Percentiles rank a stretch among this genome's conserved stretches.
Conservation (phyloP, 2,329 filamentous ascomycete genomes). For the Aureobasidium sp. region DNA sequence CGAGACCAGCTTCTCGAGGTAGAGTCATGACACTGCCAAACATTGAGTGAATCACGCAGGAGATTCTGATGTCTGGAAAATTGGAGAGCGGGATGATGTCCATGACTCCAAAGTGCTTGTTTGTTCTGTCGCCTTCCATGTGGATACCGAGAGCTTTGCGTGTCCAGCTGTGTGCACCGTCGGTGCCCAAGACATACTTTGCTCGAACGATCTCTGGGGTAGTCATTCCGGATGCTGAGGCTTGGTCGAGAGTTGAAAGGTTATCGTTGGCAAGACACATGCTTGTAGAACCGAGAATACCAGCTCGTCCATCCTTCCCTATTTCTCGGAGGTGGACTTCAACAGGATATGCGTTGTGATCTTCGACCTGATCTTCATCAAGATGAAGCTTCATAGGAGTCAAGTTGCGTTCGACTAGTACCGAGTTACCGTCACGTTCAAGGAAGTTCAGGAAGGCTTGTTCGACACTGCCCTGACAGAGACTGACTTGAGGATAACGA, state of each 20-base stretch:
- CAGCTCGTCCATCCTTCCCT: neutral
- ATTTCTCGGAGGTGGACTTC: neutral
- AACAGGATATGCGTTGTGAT: slow-evolving; percentile 3
- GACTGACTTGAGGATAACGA: slow-evolving; percentile 18
- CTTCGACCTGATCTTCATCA: neutral
- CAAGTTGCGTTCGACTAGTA: slow-evolving; percentile 7
- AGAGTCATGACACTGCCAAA: slow-evolving; percentile 82
- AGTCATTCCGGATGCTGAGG: neutral
- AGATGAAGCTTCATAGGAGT: neutral
- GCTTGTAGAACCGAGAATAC: neutral
- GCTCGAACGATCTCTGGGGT: slow-evolving; percentile 22
- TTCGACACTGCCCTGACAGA: slow-evolving; percentile 12
- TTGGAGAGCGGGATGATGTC: slow-evolving; percentile 32
- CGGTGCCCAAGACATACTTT: slow-evolving; percentile 26
- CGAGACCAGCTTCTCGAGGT: slow-evolving; percentile 50
- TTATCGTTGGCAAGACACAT: neutral
- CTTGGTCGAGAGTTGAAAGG: too few relatives aligned
- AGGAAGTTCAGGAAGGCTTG: slow-evolving; percentile 15
- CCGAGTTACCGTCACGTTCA: neutral
- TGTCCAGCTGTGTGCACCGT: slow-evolving; percentile 28
- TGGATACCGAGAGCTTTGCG: slow-evolving; percentile 28
- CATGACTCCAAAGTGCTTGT: slow-evolving; percentile 34
- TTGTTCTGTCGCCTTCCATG: slow-evolving; percentile 31
- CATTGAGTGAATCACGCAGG: slow-evolving; percentile 76
- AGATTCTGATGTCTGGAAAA: slow-evolving; percentile 77